Evolutionary conservation across 352 stramenopile genomes (phyloP).

Genomic region (Phytophthora foliorum): DNA sequence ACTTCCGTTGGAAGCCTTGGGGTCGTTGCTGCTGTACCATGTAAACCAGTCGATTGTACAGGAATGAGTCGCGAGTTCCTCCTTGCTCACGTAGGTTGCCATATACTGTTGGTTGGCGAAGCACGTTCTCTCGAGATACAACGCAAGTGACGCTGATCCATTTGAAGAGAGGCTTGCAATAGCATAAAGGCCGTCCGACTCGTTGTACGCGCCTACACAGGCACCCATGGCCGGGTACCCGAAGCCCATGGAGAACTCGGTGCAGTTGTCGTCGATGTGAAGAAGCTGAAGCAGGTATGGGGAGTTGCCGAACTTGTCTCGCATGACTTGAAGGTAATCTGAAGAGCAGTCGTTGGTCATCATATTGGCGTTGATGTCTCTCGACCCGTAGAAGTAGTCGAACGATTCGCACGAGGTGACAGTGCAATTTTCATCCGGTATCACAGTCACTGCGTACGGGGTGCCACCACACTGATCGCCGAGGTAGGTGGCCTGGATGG

Average conservation of each 20-base stretch:
- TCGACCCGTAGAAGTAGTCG: constrained; percentile 19
- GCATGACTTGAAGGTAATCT: constrained; percentile 23
- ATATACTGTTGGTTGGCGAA: constrained; percentile 31
- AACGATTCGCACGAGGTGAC: constrained; percentile 18
- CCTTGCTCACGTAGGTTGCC: constrained; percentile 19
- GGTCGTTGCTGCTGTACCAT: constrained; percentile 39
- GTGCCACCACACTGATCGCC: constrained; percentile 25
- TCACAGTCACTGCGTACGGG: constrained; percentile 28
- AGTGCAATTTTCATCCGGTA: constrained; percentile 25
- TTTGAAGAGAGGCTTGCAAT: constrained; percentile 20
- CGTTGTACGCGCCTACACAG: constrained; percentile 40
- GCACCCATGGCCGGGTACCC: constrained; percentile 28
- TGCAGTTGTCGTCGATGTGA: constrained; percentile 32
- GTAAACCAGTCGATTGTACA: constrained; percentile 28
- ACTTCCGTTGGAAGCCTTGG: constrained; percentile 10
- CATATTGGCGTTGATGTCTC: constrained; percentile 31
- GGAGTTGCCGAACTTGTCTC: constrained; percentile 32
- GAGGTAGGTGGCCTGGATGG: constrained; percentile 28
- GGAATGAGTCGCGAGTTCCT: constrained; percentile 20
- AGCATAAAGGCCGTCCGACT: constrained; percentile 27
- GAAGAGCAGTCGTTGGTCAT: constrained; percentile 36
- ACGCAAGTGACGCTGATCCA: constrained; percentile 21
- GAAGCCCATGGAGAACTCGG: constrained; percentile 29
- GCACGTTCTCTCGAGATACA: constrained; percentile 28
- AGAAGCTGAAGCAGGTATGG: constrained; percentile 33